Evolutionary conservation across 768 basidiomycete species (phyloP), one percentile per base, ranked within the genome.

Genomic region (Lepiota subincarnata): DNA sequence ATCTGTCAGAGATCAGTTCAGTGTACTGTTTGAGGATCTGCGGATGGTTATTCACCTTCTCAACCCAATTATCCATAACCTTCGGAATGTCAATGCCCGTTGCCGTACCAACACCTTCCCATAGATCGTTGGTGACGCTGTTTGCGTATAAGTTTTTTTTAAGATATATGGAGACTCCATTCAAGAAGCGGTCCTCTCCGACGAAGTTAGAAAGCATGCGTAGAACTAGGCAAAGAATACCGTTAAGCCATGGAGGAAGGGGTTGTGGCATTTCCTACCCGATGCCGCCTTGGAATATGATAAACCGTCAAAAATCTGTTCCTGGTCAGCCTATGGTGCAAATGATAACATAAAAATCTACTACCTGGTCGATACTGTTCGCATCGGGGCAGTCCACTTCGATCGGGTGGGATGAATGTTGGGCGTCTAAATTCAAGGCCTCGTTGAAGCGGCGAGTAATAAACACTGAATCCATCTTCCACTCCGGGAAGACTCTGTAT

Each of bases 11-110:
- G 20, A n/a, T 53, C 13, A 16, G 19, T 53, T 16, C 56, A 36
- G 18, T 11, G 31, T 19, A 16, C 57, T 13, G 3, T n/a, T 20
- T 11, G 14, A 14, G 28, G 24, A 10, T 34, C 46, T 18, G 7
- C 26, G 13, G 11, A 14, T 13, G 16, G 12, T 14, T 1, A 49
- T 60, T 4, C 24, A 83, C 86, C 76, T 92, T 89, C 50, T 82
- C 79, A 36, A 92, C 87, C 96, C 95, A 99, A 64, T 87, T 87
- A 55, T 89, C 82, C 90, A 98, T 94, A 60, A 98, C 76, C 46
- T 77, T 75, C 2, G 86, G 76, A 34, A 95, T 78, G 59, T 97
- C 84, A 19, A 85, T 65, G 6, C 80, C 86, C 35, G 85, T 89
- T 1, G 92, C 83, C 58, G 79, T 76, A 43, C 80, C 74, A 52